Conservation (phyloP, 305 asterid species). For the Plantago rigida region DNA sequence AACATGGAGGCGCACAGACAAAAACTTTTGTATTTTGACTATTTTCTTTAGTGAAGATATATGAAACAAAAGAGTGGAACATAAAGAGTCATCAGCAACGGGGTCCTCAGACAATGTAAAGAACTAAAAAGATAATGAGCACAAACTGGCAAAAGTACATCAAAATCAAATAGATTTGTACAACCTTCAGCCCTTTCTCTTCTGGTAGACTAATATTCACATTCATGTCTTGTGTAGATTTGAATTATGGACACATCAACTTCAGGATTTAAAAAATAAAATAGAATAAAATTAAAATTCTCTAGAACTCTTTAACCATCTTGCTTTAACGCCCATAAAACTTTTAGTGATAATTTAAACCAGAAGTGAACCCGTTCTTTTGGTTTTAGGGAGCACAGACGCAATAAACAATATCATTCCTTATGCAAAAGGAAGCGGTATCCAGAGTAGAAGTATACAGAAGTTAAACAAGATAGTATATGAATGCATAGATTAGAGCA, state of each 20-base stretch:
- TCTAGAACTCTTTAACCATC: too few species aligned
- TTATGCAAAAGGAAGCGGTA: conserved; percentile 1
- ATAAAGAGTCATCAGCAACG: conserved; percentile 10
- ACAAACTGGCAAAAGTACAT: conserved; percentile 10
- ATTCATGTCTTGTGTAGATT: conserved; percentile 1
- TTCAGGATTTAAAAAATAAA: not conserved
- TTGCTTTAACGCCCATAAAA: too few species aligned
- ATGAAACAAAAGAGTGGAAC: conserved; percentile 6
- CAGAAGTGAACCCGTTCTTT: too few species aligned
- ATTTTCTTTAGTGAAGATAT: conserved; percentile 13
- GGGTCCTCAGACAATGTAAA: conserved; percentile 13
- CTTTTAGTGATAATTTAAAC: too few species aligned
- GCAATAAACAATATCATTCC: not conserved
- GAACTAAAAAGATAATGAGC: conserved; percentile 8
- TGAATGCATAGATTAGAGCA: conserved; percentile 2
- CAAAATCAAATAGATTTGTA: not conserved
- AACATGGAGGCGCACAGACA: conserved; percentile 18
- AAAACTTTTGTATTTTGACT: not conserved
- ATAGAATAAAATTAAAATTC: too few species aligned
- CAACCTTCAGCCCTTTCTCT: not conserved
- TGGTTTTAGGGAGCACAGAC: not conserved
- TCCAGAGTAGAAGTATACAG: not conserved
- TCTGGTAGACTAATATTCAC: not conserved
- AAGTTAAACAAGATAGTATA: conserved; percentile 10
- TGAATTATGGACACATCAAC: not conserved